phyloP scores from a whole-genome alignment of 805 yeast genomes.

The Peterozyma xylosa region DNA sequence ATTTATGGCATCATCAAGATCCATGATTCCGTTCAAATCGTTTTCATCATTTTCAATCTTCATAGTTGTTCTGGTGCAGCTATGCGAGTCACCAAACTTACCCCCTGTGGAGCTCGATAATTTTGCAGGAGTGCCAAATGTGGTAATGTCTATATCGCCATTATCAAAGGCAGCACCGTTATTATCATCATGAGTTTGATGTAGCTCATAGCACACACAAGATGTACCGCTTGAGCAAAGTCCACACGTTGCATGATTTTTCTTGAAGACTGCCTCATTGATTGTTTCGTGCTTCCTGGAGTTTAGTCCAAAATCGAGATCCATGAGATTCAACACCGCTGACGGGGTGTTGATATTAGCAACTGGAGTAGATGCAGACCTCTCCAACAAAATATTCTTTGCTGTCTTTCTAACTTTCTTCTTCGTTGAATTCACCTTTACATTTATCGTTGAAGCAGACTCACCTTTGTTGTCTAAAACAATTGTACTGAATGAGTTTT shows the following conservation, averaged over 20 bases:
- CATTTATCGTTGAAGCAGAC: neutral
- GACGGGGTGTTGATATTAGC: neutral
- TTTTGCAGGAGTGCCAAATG: too few species aligned
- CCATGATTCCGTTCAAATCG: too few species aligned
- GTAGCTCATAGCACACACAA: slow-evolving; percentile 5
- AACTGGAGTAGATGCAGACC: neutral
- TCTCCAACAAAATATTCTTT: neutral
- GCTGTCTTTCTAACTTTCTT: neutral
- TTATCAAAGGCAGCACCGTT: too few species aligned
- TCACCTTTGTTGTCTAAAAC: neutral
- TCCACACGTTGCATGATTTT: neutral
- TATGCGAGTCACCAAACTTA: too few species aligned
- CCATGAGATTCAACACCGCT: neutral
- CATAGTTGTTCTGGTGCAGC: too few species aligned
- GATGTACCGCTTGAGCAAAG: slow-evolving; percentile 2
- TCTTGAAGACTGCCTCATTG: neutral
- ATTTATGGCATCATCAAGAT: too few species aligned
- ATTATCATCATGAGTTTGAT: neutral
- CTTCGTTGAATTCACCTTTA: neutral
- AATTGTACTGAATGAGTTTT: neutral
- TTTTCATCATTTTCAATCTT: too few species aligned
- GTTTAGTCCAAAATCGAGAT: neutral
- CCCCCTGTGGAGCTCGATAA: too few species aligned
- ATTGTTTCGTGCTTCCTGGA: neutral
- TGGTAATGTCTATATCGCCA: too few species aligned